phyloP scores from a whole-genome alignment of 2,329 filamentous ascomycete genomes.

The Raffaelea ambrosiae region DNA sequence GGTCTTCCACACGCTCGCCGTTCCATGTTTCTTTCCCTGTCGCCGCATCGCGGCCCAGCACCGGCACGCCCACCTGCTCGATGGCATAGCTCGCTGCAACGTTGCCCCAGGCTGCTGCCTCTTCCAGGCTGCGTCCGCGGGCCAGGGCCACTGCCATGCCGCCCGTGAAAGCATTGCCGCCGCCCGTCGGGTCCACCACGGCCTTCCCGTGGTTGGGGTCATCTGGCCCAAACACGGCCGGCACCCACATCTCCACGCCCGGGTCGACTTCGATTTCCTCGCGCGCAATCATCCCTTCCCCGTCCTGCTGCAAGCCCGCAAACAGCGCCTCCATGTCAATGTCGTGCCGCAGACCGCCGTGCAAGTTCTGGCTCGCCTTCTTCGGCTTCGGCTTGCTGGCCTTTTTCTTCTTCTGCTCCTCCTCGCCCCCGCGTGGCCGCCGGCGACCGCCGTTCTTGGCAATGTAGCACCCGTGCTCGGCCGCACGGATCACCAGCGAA shows the following conservation, averaged over 20 bases:
- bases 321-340: constrained; percentile 57
- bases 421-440: constrained; percentile 14
- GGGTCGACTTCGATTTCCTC: constrained; percentile 56
- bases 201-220: constrained; percentile 26
- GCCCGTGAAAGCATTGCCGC: constrained; percentile 80
- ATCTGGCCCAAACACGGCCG: constrained; percentile 49
- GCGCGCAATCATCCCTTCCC: constrained; percentile 41
- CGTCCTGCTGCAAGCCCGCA: constrained; percentile 46
- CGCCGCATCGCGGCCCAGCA: constrained; percentile 33
- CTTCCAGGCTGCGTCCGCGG: constrained; percentile 51
- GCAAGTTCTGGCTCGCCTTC: constrained; percentile 29
- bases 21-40: constrained; percentile 52
- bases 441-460: constrained; percentile 47
- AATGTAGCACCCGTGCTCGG: constrained; percentile 63
- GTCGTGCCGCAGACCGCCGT: constrained; percentile 48
- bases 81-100: constrained; percentile 88
- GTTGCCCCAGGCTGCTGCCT: constrained; percentile 69
- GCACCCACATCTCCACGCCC: constrained; percentile 65
- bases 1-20: constrained; percentile 40
- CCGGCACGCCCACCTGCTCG: constrained; percentile 83
- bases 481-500: constrained; percentile 61
- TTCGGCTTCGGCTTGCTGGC: constrained; percentile 4
- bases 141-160: constrained; percentile 51
- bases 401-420: constrained; percentile 8
- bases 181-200: constrained; percentile 89